These are phyloP conservation scores for Parsonsia alboflavescens DNA, from an alignment of 257 asterid species.

Conservation along the genomic window DNA sequence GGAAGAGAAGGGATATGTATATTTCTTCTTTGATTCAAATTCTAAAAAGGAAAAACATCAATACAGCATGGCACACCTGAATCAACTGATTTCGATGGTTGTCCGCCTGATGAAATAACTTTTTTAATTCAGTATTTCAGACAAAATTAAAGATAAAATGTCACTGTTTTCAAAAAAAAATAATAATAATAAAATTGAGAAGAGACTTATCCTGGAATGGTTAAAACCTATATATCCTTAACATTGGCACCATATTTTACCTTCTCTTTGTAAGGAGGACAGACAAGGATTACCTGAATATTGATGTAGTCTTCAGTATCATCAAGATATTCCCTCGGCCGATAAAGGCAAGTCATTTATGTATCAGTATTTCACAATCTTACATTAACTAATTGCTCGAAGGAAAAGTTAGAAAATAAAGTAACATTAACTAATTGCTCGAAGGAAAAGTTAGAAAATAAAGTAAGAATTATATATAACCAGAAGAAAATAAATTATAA, in stretches of 20 bases:
- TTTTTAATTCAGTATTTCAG: background rate
- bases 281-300: constrained; percentile 56
- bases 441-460: too few species aligned
- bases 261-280: background rate
- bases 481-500: too few species aligned
- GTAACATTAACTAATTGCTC: too few species aligned
- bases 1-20: background rate
- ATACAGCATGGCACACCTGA: constrained; percentile 73
- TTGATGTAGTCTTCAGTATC: constrained; percentile 96
- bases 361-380: too few species aligned
- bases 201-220: too few species aligned
- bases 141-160: background rate
- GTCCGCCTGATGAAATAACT: constrained; percentile 24
- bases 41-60: background rate
- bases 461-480: too few species aligned
- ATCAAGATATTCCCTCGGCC: constrained; percentile 82
- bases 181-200: too few species aligned
- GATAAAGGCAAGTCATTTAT: constrained; percentile 25
- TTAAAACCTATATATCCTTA: too few species aligned
- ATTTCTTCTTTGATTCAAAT: background rate
- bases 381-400: too few species aligned
- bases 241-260: background rate
- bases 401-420: too few species aligned
- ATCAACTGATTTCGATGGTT: constrained; percentile 92
- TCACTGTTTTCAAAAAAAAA: background rate